Evolutionary conservation across 2,329 filamentous ascomycete genomes (phyloP).

Genomic region (Neofusicoccum kwambonambiense): DNA sequence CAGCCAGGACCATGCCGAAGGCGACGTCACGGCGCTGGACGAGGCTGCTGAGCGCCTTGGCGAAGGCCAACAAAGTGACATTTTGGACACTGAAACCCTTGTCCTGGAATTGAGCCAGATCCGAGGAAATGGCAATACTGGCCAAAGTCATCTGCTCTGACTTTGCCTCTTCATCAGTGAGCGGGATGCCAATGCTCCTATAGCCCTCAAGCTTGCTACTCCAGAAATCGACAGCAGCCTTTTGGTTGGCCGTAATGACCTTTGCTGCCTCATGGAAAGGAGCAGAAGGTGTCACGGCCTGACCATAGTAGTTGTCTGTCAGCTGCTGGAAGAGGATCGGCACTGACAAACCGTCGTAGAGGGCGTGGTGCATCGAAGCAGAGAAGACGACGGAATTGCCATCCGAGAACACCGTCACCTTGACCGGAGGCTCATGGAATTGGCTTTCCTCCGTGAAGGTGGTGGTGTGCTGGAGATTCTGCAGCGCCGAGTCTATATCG

Average conservation of each 20-base stretch:
- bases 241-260: slow-evolving; percentile 43
- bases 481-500: slow-evolving; percentile 46
- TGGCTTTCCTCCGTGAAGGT: slow-evolving; percentile 40
- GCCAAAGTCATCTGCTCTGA: slow-evolving; percentile 38
- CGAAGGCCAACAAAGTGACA: slow-evolving; percentile 37
- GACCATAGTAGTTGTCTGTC: slow-evolving; percentile 26
- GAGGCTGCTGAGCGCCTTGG: slow-evolving; percentile 13
- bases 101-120: neutral
- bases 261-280: slow-evolving; percentile 46
- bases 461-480: slow-evolving; percentile 53
- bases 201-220: slow-evolving; percentile 42
- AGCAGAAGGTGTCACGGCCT: slow-evolving; percentile 4
- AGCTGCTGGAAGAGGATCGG: slow-evolving; percentile 36
- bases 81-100: slow-evolving; percentile 37
- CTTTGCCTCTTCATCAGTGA: neutral
- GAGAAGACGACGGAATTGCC: slow-evolving; percentile 55
- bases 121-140: slow-evolving; percentile 49
- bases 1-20: slow-evolving; percentile 61
- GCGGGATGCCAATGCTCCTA: slow-evolving; percentile 36
- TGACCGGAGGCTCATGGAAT: slow-evolving; percentile 21
- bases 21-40: slow-evolving; percentile 42
- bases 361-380: slow-evolving; percentile 48
- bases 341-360: slow-evolving; percentile 39
- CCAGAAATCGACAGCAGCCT: slow-evolving; percentile 49
- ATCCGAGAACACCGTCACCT: slow-evolving; percentile 17